Percentiles rank a stretch among this genome's conserved stretches.
Conservation (phyloP, 169 alveolate species). For the Plasmodium gonderi region DNA sequence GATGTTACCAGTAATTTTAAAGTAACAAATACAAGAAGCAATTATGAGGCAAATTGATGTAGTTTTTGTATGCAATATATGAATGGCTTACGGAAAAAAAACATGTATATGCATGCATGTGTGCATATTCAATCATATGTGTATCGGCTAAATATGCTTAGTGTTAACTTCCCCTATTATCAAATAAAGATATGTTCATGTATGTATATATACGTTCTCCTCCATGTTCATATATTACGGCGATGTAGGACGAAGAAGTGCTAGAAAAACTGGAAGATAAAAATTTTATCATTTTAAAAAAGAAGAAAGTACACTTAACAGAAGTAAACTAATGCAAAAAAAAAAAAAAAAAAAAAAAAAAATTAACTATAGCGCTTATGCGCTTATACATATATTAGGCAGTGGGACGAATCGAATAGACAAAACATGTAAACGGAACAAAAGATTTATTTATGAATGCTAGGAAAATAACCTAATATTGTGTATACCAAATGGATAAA, state of each 20-base stretch:
- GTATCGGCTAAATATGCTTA: no score
- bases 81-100: not conserved
- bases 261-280: constrained; percentile 61
- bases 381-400: not conserved
- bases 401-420: not conserved
- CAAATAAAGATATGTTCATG: no score
- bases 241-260: constrained; percentile 69
- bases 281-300: constrained; percentile 54
- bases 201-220: not conserved
- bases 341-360: not conserved
- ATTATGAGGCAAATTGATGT: not conserved
- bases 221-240: not conserved
- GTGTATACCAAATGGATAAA: not conserved
- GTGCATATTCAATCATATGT: no score
- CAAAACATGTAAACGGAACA: not conserved
- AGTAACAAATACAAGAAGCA: constrained; percentile 45
- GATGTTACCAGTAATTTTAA: constrained; percentile 64
- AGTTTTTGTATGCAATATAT: not conserved
- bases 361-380: not conserved
- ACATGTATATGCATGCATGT: constrained; percentile 11
- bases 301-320: constrained; percentile 67
- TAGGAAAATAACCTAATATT: not conserved
- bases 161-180: no score
- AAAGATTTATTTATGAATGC: not conserved
- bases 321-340: constrained; percentile 21